Percentiles rank a stretch among this genome's conserved stretches.
phyloP scores from a whole-genome alignment of 2,329 filamentous ascomycete species.

The Hypocrella siamensis region DNA sequence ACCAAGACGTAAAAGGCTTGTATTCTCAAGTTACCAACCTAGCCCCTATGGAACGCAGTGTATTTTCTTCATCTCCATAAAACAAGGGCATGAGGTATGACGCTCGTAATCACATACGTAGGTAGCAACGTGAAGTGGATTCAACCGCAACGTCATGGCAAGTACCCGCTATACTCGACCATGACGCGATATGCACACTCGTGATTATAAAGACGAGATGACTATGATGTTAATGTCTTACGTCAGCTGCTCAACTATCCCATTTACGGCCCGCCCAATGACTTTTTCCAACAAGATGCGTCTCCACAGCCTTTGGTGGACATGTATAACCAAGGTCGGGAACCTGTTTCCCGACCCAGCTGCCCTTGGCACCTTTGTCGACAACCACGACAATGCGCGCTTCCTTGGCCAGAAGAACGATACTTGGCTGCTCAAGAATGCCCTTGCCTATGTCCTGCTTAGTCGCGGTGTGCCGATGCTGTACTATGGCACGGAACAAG shows the following conservation, averaged over 20 bases:
- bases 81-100: too few species aligned
- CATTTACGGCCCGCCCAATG: slow-evolving; percentile 25
- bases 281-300: slow-evolving; percentile 21
- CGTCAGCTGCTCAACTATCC: slow-evolving; percentile 47
- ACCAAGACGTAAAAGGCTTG: too few species aligned
- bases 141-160: too few species aligned
- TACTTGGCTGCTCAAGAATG: slow-evolving; percentile 40
- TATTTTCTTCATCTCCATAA: too few species aligned
- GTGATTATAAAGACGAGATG: slow-evolving; percentile 30
- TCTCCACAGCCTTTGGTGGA: slow-evolving; percentile 22
- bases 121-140: too few species aligned
- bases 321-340: slow-evolving; percentile 20
- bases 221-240: slow-evolving; percentile 35
- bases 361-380: slow-evolving; percentile 34
- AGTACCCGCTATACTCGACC: slow-evolving; percentile 42
- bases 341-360: slow-evolving; percentile 25
- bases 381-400: slow-evolving; percentile 43
- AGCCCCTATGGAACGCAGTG: too few species aligned
- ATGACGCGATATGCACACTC: slow-evolving; percentile 46
- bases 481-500: slow-evolving; percentile 52
- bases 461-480: slow-evolving; percentile 46
- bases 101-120: too few species aligned
- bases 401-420: slow-evolving; percentile 37
- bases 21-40: too few species aligned
- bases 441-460: slow-evolving; percentile 45